Evolutionary conservation across 2,329 filamentous ascomycete genomes (phyloP).

Genomic region (Aspergillus arachidicola): DNA sequence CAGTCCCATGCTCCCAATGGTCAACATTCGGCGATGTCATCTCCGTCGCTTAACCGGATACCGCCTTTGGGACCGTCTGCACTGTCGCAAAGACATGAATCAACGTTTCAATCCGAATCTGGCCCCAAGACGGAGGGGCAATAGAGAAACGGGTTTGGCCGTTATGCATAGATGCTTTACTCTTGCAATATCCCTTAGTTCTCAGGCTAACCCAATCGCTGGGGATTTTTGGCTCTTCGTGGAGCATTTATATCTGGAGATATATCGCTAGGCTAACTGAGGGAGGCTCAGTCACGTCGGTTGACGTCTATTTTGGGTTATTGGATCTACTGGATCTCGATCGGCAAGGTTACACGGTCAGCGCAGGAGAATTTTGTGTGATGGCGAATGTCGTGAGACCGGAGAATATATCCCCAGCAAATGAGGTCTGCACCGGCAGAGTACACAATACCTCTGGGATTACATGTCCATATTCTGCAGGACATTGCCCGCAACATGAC

Average conservation of each 20-base stretch:
- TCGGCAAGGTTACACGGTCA: background rate
- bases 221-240: background rate
- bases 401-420: constrained; percentile 14
- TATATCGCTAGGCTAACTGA: background rate
- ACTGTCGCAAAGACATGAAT: constrained; percentile 26
- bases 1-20: constrained; percentile 25
- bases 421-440: constrained; percentile 8
- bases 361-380: background rate
- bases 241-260: background rate
- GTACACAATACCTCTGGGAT: background rate
- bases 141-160: background rate
- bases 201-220: background rate
- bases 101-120: constrained; percentile 24
- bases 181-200: background rate
- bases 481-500: background rate
- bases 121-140: constrained; percentile 11
- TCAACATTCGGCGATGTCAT: constrained; percentile 32
- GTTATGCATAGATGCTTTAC: background rate
- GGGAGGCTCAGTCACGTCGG: background rate
- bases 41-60: constrained; percentile 36
- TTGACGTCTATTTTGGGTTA: constrained; percentile 10
- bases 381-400: constrained; percentile 7
- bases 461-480: background rate
- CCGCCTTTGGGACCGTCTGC: constrained; percentile 34
- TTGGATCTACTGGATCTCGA: constrained; percentile 1